Conservation (phyloP, 192 early-diverging fungal species). For the Gorgonomyces haynaldii region DNA sequence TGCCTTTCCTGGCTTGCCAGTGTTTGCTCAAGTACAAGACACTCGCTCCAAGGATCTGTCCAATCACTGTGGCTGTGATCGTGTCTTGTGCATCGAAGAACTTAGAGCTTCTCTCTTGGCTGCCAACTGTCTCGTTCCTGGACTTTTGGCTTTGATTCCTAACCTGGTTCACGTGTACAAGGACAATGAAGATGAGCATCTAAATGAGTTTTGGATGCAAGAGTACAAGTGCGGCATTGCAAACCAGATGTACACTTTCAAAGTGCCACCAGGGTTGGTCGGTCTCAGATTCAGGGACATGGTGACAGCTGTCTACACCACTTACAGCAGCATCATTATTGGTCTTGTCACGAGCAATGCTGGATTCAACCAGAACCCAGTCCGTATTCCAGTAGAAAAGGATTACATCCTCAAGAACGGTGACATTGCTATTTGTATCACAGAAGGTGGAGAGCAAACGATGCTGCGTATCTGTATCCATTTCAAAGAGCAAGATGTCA, state of each 20-base stretch:
- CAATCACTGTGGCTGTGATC: slow-evolving; percentile 30
- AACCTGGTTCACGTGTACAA: slow-evolving; percentile 36
- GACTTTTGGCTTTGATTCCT: slow-evolving; percentile 28
- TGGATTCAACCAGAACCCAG: slow-evolving; percentile 18
- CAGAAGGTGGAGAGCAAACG: slow-evolving; percentile 29
- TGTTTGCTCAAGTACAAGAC: slow-evolving; percentile 38
- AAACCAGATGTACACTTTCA: slow-evolving; percentile 34
- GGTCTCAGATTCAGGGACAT: slow-evolving; percentile 24
- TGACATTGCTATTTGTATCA: slow-evolving; percentile 32
- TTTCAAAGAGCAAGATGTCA: slow-evolving; percentile 24
- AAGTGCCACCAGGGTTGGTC: slow-evolving; percentile 28
- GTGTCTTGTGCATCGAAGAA: slow-evolving; percentile 37
- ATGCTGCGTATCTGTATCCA: slow-evolving; percentile 30
- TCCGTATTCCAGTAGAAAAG: slow-evolving; percentile 25
- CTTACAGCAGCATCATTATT: slow-evolving; percentile 32
- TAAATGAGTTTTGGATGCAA: slow-evolving; percentile 15
- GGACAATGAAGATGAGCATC: slow-evolving; percentile 1
- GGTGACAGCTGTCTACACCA: slow-evolving; percentile 20
- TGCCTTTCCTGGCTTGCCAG: slow-evolving; percentile 29
- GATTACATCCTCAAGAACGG: slow-evolving; percentile 19
- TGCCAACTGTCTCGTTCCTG: slow-evolving; percentile 32
- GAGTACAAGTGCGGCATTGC: slow-evolving; percentile 35
- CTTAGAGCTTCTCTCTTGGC: slow-evolving; percentile 37
- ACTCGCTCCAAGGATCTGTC: slow-evolving; percentile 31
- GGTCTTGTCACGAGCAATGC: slow-evolving; percentile 25